Percentiles rank a stretch among this genome's conserved stretches.
Conservation (phyloP, 108 stramenopile species). For the Parmales sp. region DNA sequence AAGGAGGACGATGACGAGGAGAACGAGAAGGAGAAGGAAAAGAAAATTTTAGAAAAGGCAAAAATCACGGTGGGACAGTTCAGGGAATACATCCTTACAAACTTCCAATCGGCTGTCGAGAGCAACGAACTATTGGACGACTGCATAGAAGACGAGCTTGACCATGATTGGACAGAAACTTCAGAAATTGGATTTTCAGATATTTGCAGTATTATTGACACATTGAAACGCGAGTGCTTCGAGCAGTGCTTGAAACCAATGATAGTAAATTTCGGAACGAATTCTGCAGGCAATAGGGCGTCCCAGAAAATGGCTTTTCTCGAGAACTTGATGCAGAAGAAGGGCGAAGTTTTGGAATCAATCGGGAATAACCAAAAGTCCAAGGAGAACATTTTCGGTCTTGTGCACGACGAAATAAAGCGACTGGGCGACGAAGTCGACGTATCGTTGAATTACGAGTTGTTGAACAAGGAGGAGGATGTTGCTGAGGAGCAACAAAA, state of each 20-base stretch:
- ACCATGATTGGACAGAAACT: background rate
- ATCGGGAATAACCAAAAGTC: no score
- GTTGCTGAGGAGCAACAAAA: background rate
- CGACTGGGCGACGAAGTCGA: constrained; percentile 1
- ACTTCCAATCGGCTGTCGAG: background rate
- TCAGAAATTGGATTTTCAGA: background rate
- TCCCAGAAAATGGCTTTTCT: no score
- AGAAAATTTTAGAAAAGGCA: background rate
- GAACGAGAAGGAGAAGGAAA: background rate
- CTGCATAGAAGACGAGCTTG: background rate
- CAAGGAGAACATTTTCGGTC: no score
- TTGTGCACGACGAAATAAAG: no score
- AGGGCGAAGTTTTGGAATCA: no score
- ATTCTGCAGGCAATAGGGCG: no score
- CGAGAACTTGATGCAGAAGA: no score
- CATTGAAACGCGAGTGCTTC: no score
- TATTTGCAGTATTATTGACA: background rate
- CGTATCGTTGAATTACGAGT: background rate
- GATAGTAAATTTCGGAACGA: no score
- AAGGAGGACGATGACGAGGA: background rate
- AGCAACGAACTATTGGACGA: background rate
- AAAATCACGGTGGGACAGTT: no score
- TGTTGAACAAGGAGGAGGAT: background rate
- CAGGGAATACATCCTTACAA: no score
- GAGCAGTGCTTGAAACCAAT: no score